Evolutionary conservation across 345 rosid genomes (phyloP), one percentile per base, ranked within the genome.

Genomic region (Stellera chamaejasme): DNA sequence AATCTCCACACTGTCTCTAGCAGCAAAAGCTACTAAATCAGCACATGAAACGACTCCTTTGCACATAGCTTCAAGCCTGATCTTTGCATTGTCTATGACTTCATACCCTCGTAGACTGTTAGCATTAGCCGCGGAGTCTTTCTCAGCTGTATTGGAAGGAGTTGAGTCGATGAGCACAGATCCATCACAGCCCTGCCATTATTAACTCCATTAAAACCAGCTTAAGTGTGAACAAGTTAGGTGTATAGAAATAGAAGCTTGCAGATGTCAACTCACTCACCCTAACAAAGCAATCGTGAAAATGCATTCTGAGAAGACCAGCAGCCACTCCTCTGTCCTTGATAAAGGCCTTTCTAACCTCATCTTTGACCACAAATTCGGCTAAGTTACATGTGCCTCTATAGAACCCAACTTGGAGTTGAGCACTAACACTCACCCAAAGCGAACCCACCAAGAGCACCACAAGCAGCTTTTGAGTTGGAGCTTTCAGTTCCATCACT

Each of bases 231-330:
- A 32, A 32, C 9, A 32, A 32, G 39, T 32, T 2, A 32, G 39
- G 3, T 32, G 3, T 19, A 19, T 19, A 1, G 23, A 19, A 19
- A 19, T 8, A 32, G 39, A 32, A 32, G 9, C 39, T 32, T 32
- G 39, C 0, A 32, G 39, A 5, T 32, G 39, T 32, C 9, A 32
- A 32, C 7, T 9, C 45, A 57, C 74, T 62, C 46, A 77, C 85
- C 72, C 83, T 60, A 45, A 75, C 78, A 60, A 83, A 80, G 59
- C 86, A 83, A 45, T 83, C 90, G 26, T 78, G 90, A 59, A 83
- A 80, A 59, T 77, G 80, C 83, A 83, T 64, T 68, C 83, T 64
- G 45, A 80, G 58, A 8, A 83, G 75, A 13, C 75, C 82, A 16
- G 85, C 75, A 50, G 74, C 79, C 4, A 80, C 32, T 13, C 83